Evolutionary conservation across 495 filamentous ascomycete genomes (phyloP).

Genomic region (Talaromyces wortmannii): DNA sequence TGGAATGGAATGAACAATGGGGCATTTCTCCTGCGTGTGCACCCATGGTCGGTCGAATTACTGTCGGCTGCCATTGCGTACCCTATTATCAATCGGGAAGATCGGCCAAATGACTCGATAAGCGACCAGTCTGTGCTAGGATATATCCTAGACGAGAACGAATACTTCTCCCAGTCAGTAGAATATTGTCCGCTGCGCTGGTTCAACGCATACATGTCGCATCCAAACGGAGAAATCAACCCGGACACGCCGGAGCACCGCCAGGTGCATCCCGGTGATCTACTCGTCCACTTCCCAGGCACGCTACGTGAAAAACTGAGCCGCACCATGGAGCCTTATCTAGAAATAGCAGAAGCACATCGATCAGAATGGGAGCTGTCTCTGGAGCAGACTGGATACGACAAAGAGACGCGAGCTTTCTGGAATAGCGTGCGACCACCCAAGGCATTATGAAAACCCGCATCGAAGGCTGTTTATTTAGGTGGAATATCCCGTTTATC

Average conservation of each 20-base stretch:
- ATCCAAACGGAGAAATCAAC: neutral
- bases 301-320: neutral
- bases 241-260: neutral
- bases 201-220: constrained; percentile 8
- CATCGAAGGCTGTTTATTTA: too few species aligned
- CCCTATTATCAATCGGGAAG: constrained; percentile 30
- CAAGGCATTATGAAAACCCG: too few species aligned
- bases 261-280: constrained; percentile 4
- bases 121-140: constrained; percentile 29
- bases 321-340: neutral
- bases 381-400: neutral
- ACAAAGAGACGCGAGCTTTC: neutral
- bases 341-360: neutral
- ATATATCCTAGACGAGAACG: constrained; percentile 17
- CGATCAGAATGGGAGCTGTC: neutral
- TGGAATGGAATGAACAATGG: constrained; percentile 52
- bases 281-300: constrained; percentile 9
- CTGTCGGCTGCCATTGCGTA: constrained; percentile 37
- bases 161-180: constrained; percentile 10
- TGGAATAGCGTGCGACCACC: neutral
- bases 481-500: too few species aligned
- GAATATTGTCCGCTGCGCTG: constrained; percentile 4
- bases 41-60: constrained; percentile 43
- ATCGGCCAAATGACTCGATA: constrained; percentile 7
- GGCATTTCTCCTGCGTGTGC: constrained; percentile 43